Percentiles rank a stretch among this genome's conserved stretches.
Conservation (phyloP, 148 eudicot species). For the Vaccinium myrtillus region DNA sequence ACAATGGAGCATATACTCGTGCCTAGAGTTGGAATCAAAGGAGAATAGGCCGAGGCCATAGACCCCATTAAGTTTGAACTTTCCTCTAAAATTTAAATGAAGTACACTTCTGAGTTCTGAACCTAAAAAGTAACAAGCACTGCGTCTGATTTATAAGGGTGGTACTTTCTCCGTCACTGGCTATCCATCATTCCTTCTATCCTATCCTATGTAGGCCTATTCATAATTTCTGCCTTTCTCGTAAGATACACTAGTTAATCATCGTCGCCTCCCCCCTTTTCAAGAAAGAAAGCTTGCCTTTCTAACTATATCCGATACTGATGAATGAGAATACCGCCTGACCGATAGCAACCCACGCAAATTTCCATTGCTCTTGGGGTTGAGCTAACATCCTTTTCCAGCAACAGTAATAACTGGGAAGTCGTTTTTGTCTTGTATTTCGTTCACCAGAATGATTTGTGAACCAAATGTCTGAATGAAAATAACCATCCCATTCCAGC, state of each 20-base stretch:
- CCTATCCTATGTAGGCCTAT: background rate
- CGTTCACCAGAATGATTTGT: background rate
- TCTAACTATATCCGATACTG: background rate
- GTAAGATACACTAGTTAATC: background rate
- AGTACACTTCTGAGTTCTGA: no score
- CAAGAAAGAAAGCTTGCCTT: background rate
- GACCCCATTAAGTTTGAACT: no score
- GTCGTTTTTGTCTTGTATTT: background rate
- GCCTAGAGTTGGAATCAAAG: no score
- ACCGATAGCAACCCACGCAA: background rate
- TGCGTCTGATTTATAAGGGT: no score
- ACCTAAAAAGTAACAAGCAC: no score
- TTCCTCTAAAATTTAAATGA: no score
- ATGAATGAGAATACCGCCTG: background rate
- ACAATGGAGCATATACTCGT: no score
- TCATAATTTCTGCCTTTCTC: background rate
- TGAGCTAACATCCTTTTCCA: no score
- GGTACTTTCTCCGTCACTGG: background rate
- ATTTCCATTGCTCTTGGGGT: no score
- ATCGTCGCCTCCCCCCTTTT: background rate
- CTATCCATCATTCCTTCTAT: background rate
- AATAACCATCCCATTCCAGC: background rate
- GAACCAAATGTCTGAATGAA: background rate
- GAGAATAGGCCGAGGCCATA: no score
- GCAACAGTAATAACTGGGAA: no score